Evolutionary conservation across 2,329 filamentous ascomycete species (phyloP), one percentile per base, ranked within the genome.

Genomic region (Zymoseptoria crescenta): DNA sequence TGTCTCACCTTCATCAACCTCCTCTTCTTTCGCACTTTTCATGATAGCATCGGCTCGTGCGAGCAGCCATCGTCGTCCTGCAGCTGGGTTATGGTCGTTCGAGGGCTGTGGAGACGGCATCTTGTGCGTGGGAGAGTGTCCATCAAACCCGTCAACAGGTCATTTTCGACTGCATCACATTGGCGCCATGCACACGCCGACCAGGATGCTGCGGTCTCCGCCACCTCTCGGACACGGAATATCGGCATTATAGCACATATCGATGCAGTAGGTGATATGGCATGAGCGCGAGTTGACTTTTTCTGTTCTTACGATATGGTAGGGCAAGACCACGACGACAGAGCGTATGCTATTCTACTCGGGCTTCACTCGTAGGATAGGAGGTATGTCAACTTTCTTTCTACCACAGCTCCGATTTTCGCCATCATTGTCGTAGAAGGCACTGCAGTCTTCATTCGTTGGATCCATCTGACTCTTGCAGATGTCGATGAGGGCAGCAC

Each of bases 191-290:
- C 55, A 24, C 30, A 51, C 16, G 49, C 53, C 20, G 28, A 30
- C 13, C 49, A 50, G 45, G 52, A 59, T 35, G 24, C 52, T 55
- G 55, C 58, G 8, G 29, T 24, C 13, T 52, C 51, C 51, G 51
- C 27, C 9, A 52, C 30, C 24, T 24, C 20, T 8, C 57, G 83
- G 68, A 94, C 92, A 55, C 83, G 93, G 67, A 99, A 99, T 72
- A 96, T 99, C 72, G 94, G 94, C 62, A 97, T 99, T 67, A 96
- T 99, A 74, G 94, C 94, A 60, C 94, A 99, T 74, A 96, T 99
- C 65, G 94, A 97, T 85, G 94, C 94, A 58, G 82, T 84, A 72
- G 66, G 80, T 74, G 49, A 49, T 49, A 24, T 29, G 30, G 28
- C 13, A 4, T 49, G n/a, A 20, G 54, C 13, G 27, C 45, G 28